Conservation (phyloP, 169 alveolate species). For the Toxoplasma gondii region DNA sequence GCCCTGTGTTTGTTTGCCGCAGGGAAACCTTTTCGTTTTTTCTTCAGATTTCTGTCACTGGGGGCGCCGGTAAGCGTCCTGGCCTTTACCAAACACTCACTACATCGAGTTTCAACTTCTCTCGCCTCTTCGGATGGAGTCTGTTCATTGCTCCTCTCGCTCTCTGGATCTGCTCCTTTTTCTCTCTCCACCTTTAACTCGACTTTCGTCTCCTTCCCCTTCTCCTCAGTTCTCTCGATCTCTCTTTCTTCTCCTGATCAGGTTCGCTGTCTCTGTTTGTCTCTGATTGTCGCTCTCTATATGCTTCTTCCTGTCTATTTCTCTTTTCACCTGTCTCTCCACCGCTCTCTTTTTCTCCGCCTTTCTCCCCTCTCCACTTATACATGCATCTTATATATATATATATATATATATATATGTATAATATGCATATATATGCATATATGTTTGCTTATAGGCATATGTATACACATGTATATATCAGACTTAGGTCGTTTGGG, state of each 20-base stretch:
- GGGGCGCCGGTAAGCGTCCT: not conserved
- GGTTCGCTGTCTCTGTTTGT: not conserved
- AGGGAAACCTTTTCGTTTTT: conserved; percentile 16
- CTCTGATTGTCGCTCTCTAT: not conserved
- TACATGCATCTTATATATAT: not conserved
- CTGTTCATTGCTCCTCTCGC: too few species aligned
- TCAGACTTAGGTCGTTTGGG: too few species aligned
- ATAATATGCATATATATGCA: not conserved
- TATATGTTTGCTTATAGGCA: not conserved
- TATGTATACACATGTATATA: too few species aligned
- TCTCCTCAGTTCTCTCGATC: not conserved
- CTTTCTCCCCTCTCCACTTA: not conserved
- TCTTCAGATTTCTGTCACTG: conserved; percentile 47
- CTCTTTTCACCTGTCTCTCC: not conserved
- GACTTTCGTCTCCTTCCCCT: not conserved
- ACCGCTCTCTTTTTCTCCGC: not conserved
- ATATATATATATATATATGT: too few species aligned
- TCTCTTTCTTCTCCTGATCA: not conserved
- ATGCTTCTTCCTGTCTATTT: not conserved
- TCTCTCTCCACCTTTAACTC: not conserved
- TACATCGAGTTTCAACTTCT: not conserved
- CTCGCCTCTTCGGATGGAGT: too few species aligned
- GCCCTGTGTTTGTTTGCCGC: not conserved
- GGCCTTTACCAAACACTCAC: not conserved
- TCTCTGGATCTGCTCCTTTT: too few species aligned